A percentile compares a stretch with the other conserved stretches of the same genome.
Conservation (phyloP, 768 basidiomycete genomes). For the Tylopilus cervinicoccineus region DNA sequence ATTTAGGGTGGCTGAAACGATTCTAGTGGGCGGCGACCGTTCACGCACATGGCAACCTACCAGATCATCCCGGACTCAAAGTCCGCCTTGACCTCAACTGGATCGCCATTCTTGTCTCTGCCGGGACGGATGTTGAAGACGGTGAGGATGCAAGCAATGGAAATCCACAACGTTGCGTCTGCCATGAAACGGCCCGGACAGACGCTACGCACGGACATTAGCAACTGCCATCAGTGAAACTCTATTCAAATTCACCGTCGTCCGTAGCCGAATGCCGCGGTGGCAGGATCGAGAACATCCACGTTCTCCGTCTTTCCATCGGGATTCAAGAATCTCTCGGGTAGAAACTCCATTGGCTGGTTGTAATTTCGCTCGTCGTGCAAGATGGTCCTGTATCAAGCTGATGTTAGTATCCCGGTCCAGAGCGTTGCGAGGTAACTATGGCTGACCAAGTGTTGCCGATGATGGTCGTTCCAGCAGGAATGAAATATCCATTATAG, state of each 20-base stretch:
- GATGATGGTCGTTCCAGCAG: conserved; percentile 46
- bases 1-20: conserved; percentile 26
- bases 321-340: conserved; percentile 36
- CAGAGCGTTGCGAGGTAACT: not conserved
- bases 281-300: conserved; percentile 27
- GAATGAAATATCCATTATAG: conserved; percentile 31
- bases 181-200: conserved; percentile 46
- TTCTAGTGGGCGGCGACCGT: not conserved
- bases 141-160: conserved; percentile 28
- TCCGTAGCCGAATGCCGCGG: conserved; percentile 36
- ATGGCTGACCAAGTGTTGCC: conserved; percentile 53
- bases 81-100: conserved; percentile 17
- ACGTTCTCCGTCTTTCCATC: conserved; percentile 34
- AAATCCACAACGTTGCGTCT: conserved; percentile 37
- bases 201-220: conserved; percentile 20
- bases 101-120: conserved; percentile 16
- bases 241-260: conserved; percentile 21
- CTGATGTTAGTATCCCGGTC: conserved; percentile 4
- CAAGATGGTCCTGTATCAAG: conserved; percentile 32
- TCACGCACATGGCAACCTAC: conserved; percentile 12
- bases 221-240: not conserved
- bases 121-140: conserved; percentile 26
- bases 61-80: conserved; percentile 31
- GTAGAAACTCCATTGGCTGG: conserved; percentile 33
- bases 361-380: conserved; percentile 35